Percentiles rank a stretch among this genome's conserved stretches.
Conservation (phyloP, 208 protist species). For the Trypanosoma cruzi region DNA sequence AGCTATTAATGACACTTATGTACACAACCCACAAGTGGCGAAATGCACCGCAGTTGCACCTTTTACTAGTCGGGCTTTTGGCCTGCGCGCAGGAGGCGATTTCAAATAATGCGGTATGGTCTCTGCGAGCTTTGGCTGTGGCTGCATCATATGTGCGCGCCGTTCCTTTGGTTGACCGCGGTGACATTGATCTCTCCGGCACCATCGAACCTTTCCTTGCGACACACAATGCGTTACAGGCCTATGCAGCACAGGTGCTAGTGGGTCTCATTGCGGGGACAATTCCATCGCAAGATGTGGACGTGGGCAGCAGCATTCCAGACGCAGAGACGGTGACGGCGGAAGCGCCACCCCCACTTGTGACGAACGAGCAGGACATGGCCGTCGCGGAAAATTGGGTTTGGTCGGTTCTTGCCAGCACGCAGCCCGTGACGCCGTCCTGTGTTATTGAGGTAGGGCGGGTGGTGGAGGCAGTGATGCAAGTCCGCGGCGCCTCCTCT, state of each 20-base stretch:
- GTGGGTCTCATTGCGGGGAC: constrained; percentile 51
- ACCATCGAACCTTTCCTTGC: constrained; percentile 38
- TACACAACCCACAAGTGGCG: constrained; percentile 45
- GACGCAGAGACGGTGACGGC: neutral
- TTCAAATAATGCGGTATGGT: constrained; percentile 14
- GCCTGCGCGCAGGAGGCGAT: constrained; percentile 10
- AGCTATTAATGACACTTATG: constrained; percentile 31
- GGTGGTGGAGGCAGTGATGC: constrained; percentile 53
- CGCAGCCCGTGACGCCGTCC: constrained; percentile 39
- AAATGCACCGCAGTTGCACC: constrained; percentile 69
- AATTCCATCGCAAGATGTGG: constrained; percentile 10
- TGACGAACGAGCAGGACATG: constrained; percentile 59
- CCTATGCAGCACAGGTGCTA: constrained; percentile 49
- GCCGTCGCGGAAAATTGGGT: constrained; percentile 64
- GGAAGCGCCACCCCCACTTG: neutral
- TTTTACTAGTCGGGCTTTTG: constrained; percentile 37
- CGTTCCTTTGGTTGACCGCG: constrained; percentile 57
- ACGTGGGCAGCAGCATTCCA: neutral
- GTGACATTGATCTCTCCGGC: constrained; percentile 35
- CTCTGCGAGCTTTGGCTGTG: constrained; percentile 41
- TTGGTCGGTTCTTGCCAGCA: constrained; percentile 21
- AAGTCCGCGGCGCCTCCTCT: constrained; percentile 41
- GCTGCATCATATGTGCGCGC: constrained; percentile 76
- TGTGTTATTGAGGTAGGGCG: constrained; percentile 62
- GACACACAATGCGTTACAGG: constrained; percentile 38